Percentiles rank a stretch among this genome's conserved stretches.
Conservation (phyloP, 139 green algal species). For the Dunaliella primolecta region DNA sequence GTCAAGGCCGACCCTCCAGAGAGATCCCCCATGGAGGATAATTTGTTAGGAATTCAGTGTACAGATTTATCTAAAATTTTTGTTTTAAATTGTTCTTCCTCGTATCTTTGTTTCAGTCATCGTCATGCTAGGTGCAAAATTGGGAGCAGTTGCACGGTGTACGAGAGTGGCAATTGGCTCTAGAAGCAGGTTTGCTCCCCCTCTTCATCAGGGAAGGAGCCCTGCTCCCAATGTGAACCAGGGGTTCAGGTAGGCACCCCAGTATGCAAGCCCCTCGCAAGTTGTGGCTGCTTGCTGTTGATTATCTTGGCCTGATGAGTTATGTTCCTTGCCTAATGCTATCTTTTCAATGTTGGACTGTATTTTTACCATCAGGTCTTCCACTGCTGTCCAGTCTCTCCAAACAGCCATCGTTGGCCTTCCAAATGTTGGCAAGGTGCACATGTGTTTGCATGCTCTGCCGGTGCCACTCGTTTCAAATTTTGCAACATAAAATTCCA, state of each 20-base stretch:
- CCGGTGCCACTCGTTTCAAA: too few relatives aligned
- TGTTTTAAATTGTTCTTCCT: not conserved
- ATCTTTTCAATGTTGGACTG: too few relatives aligned
- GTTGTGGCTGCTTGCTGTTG: not conserved
- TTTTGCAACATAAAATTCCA: too few relatives aligned
- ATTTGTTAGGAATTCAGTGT: not conserved
- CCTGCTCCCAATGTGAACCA: not conserved
- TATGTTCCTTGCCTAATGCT: not conserved
- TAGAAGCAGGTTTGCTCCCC: too few relatives aligned
- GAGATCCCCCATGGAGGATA: not conserved
- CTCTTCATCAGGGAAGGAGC: not conserved
- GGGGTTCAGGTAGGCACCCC: not conserved
- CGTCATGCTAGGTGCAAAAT: not conserved
- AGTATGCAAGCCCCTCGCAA: too few relatives aligned
- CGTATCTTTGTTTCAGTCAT: too few relatives aligned
- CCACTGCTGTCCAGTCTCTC: constrained; percentile 4
- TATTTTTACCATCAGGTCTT: too few relatives aligned
- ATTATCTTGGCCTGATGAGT: not conserved
- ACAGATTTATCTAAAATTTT: not conserved
- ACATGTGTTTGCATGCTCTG: too few relatives aligned
- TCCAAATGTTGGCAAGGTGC: constrained; percentile 95
- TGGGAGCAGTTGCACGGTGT: too few relatives aligned
- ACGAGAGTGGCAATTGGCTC: too few relatives aligned
- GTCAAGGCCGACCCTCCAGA: not conserved
- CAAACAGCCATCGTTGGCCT: constrained; percentile 91